Conservation (phyloP, 202 grass and related monocot species). For the Musa balbisiana region DNA sequence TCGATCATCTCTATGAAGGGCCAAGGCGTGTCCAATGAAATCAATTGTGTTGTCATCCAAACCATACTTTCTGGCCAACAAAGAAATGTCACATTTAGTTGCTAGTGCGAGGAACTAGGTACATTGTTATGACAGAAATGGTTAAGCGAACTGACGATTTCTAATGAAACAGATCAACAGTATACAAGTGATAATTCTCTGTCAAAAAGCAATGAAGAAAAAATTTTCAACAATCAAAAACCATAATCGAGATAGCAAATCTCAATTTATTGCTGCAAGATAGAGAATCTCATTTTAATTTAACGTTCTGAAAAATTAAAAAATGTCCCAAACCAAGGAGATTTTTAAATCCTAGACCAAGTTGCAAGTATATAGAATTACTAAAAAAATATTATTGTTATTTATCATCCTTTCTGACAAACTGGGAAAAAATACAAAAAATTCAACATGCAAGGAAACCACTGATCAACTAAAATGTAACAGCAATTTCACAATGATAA, state of each 20-base stretch:
- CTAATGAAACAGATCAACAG: not conserved
- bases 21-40: constrained; percentile 89
- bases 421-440: not conserved
- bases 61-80: constrained; percentile 64
- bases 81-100: not conserved
- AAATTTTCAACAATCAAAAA: not conserved
- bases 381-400: not conserved
- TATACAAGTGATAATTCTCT: not conserved
- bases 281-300: not conserved
- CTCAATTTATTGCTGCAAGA: not conserved
- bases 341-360: not conserved
- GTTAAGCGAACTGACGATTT: not conserved
- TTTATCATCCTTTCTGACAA: not conserved
- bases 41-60: constrained; percentile 93
- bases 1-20: constrained; percentile 74
- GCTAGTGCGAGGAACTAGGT: not conserved
- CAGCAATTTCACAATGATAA: no score
- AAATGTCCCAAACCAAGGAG: not conserved
- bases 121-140: not conserved
- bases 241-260: no score
- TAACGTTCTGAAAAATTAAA: not conserved
- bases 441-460: not conserved
- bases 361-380: not conserved
- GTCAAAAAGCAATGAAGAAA: not conserved
- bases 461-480: no score